These are phyloP conservation scores for Fraxinus cuspidata DNA, from an alignment of 257 asterid genomes.

Conservation along the genomic window DNA sequence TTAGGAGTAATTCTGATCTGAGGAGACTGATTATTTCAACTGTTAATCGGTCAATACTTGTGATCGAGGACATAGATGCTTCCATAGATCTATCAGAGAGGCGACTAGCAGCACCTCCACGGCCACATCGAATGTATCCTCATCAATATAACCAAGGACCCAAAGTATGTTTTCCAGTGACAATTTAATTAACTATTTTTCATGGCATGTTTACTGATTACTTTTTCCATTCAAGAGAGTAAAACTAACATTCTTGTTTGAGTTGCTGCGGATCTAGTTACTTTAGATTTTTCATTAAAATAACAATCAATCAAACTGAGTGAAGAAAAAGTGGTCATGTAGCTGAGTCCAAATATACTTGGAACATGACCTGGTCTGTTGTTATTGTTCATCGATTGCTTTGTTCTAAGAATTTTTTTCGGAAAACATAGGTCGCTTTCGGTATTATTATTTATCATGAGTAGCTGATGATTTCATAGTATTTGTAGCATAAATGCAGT, in stretches of 20 bases:
- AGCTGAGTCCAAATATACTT: too few species aligned
- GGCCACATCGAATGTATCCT: neutral
- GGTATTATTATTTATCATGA: neutral
- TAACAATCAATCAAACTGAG: too few species aligned
- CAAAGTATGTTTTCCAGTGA: conserved; percentile 21
- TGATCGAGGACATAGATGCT: conserved; percentile 77
- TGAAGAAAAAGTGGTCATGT: too few species aligned
- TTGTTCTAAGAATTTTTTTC: too few species aligned
- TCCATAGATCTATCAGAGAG: conserved; percentile 43
- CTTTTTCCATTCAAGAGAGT: neutral
- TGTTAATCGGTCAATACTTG: conserved; percentile 60
- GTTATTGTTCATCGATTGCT: too few species aligned
- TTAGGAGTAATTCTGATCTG: conserved; percentile 46
- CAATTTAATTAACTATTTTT: too few species aligned
- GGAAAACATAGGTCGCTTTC: too few species aligned
- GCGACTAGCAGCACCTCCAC: conserved; percentile 13
- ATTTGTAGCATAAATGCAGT: neutral
- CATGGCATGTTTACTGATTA: neutral
- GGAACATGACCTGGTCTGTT: too few species aligned
- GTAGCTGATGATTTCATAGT: neutral
- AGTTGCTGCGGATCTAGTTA: too few species aligned
- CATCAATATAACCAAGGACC: conserved; percentile 14
- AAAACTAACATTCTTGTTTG: too few species aligned
- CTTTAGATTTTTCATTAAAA: too few species aligned
- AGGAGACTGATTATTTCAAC: conserved; percentile 49